These are phyloP conservation scores for Trametes cubensis DNA, from an alignment of 768 basidiomycete species.

Conservation along the genomic window DNA sequence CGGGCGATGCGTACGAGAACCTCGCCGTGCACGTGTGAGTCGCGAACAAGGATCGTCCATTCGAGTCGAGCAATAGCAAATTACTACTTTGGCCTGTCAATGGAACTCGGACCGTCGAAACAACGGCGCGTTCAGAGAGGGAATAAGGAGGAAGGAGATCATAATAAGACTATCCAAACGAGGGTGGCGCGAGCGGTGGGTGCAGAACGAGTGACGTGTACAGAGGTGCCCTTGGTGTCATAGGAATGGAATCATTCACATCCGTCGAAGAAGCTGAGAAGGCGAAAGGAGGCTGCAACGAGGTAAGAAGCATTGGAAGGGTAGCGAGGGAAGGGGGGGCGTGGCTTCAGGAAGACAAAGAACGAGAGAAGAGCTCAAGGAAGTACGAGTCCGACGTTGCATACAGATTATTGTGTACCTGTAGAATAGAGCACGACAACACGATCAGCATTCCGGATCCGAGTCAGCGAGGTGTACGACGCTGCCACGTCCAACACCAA, in stretches of 20 bases:
- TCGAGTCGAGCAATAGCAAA: conserved; percentile 15
- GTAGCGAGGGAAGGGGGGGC: no score
- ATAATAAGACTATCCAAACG: conserved; percentile 26
- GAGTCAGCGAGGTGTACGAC: neutral
- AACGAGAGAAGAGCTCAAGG: no score
- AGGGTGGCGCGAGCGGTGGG: conserved; percentile 21
- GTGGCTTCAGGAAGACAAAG: no score
- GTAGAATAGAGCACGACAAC: neutral
- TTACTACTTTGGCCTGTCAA: conserved; percentile 8
- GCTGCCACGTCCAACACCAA: no score
- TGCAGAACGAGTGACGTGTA: conserved; percentile 22
- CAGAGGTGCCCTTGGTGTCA: conserved; percentile 21
- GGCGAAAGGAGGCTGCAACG: neutral
- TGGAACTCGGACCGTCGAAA: neutral
- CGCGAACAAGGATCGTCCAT: conserved; percentile 15
- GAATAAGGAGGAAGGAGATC: conserved; percentile 13
- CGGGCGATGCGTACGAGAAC: neutral
- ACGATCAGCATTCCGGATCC: conserved; percentile 12
- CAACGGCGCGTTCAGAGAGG: conserved; percentile 2
- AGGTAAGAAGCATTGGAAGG: no score
- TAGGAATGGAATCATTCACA: conserved; percentile 20
- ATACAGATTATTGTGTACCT: conserved; percentile 30
- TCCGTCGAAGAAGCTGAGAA: conserved; percentile 5
- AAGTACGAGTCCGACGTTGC: neutral
- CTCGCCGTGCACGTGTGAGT: neutral